A percentile compares a stretch with the other conserved stretches of the same genome.
Evolutionary conservation across 345 rosid species (phyloP).

Genomic region (Crucihimalaya himalaica): DNA sequence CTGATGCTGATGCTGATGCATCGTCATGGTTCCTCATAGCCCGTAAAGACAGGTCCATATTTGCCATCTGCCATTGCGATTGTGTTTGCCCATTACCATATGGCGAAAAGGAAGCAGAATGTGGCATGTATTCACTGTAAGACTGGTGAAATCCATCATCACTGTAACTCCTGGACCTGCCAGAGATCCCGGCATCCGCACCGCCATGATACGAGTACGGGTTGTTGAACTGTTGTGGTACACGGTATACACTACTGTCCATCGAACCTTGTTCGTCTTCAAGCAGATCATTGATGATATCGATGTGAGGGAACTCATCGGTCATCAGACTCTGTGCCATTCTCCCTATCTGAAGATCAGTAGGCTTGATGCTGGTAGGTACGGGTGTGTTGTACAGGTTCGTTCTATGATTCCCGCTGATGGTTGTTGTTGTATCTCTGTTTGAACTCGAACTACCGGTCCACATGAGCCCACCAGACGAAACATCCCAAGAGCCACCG

Average conservation of each 20-base stretch:
- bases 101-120: conserved; percentile 35
- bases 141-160: conserved; percentile 53
- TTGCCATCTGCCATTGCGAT: conserved; percentile 63
- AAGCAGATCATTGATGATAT: conserved; percentile 89
- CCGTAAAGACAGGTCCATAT: conserved; percentile 57
- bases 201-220: conserved; percentile 55
- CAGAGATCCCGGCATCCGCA: conserved; percentile 50
- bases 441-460: conserved; percentile 51
- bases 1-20: conserved; percentile 9
- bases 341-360: conserved; percentile 39
- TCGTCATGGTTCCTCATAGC: conserved; percentile 58
- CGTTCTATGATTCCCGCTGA: conserved; percentile 6
- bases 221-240: conserved; percentile 51
- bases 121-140: conserved; percentile 61
- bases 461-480: conserved; percentile 49
- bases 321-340: conserved; percentile 51
- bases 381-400: conserved; percentile 45
- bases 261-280: conserved; percentile 67
- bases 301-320: conserved; percentile 93
- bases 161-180: conserved; percentile 57
- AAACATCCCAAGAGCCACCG: conserved; percentile 49
- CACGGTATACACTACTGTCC: conserved; percentile 42
- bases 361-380: neutral
- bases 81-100: conserved; percentile 11
- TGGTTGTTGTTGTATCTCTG: conserved; percentile 37